phyloP scores from a whole-genome alignment of 2,329 filamentous ascomycete genomes.

The Parafenestella ontariensis region DNA sequence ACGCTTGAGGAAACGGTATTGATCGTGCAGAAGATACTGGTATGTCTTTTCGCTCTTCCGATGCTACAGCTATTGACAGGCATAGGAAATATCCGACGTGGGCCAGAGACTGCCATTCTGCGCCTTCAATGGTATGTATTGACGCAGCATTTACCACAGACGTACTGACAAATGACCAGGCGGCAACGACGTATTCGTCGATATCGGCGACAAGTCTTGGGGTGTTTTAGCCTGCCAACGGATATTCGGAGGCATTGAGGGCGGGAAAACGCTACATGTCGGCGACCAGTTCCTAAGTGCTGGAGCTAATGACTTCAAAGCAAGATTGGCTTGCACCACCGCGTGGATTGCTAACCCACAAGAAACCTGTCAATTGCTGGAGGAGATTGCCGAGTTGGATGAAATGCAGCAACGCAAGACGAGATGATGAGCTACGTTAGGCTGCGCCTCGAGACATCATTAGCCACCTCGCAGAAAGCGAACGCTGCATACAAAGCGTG shows the following conservation, averaged over 20 bases:
- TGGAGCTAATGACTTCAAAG: conserved; percentile 93
- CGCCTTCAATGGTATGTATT: conserved; percentile 79
- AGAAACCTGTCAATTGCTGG: conserved; percentile 88
- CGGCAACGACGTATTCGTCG: conserved; percentile 96
- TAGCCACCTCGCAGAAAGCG: not conserved
- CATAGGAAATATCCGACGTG: conserved; percentile 73
- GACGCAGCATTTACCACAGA: not conserved
- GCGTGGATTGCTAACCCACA: conserved; percentile 94
- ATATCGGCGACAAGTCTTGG: conserved; percentile 98
- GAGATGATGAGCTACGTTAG: conserved; percentile 15
- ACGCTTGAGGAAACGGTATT: conserved; percentile 95
- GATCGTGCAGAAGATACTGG: conserved; percentile 87
- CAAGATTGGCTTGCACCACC: conserved; percentile 87
- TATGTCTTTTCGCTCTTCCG: conserved; percentile 19
- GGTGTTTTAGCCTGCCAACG: conserved; percentile 91
- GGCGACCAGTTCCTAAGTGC: conserved; percentile 96
- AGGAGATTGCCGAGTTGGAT: conserved; percentile 70
- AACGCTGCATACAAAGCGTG: not conserved
- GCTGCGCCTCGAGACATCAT: not conserved
- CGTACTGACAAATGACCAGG: conserved; percentile 54
- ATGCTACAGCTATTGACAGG: conserved; percentile 13
- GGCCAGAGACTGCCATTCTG: conserved; percentile 82
- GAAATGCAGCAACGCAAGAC: conserved; percentile 50
- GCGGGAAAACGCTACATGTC: conserved; percentile 85
- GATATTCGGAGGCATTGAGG: conserved; percentile 80